Evolutionary conservation across 257 asterid genomes (phyloP).

Genomic region (Primulina eburnea): DNA sequence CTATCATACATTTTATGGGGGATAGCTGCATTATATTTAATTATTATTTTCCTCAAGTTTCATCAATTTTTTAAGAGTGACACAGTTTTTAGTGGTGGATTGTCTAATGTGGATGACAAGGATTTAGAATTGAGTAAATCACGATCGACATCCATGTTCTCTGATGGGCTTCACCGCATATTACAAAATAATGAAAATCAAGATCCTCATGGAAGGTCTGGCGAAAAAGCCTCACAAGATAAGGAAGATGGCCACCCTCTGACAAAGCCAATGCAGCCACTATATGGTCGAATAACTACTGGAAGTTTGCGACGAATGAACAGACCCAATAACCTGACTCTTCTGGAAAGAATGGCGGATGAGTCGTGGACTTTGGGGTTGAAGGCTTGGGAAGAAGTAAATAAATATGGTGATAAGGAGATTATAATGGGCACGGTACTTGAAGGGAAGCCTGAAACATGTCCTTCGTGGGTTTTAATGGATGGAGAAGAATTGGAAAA

Average conservation of each 20-base stretch:
- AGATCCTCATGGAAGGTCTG: slow-evolving; percentile 34
- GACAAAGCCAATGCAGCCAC: slow-evolving; percentile 41
- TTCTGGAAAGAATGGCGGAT: slow-evolving; percentile 74
- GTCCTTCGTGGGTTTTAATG: slow-evolving; percentile 86
- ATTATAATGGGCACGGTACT: slow-evolving; percentile 61
- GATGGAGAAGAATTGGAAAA: slow-evolving; percentile 57
- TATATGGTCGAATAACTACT: slow-evolving; percentile 76
- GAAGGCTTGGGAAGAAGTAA: slow-evolving; percentile 93
- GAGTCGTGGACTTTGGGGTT: slow-evolving; percentile 87
- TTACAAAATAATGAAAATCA: slow-evolving; percentile 46
- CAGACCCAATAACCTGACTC: slow-evolving; percentile 47
- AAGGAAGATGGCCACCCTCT: slow-evolving; percentile 16
- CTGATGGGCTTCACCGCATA: slow-evolving; percentile 51
- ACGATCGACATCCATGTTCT: slow-evolving; percentile 30
- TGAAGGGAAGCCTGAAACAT: slow-evolving; percentile 92
- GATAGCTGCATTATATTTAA: slow-evolving; percentile 67
- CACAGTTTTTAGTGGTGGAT: slow-evolving; percentile 39
- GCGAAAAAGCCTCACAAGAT: slow-evolving; percentile 32
- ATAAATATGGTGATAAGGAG: slow-evolving; percentile 52
- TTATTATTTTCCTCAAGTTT: slow-evolving; percentile 62
- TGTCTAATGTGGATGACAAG: slow-evolving; percentile 34
- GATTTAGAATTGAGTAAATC: slow-evolving; percentile 36
- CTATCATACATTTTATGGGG: slow-evolving; percentile 60
- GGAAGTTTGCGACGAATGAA: slow-evolving; percentile 46
- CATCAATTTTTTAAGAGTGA: slow-evolving; percentile 65